Evolutionary conservation across 139 green algal species (phyloP), one percentile per base, ranked within the genome.

Genomic region (Axilococcus clingmanii): DNA sequence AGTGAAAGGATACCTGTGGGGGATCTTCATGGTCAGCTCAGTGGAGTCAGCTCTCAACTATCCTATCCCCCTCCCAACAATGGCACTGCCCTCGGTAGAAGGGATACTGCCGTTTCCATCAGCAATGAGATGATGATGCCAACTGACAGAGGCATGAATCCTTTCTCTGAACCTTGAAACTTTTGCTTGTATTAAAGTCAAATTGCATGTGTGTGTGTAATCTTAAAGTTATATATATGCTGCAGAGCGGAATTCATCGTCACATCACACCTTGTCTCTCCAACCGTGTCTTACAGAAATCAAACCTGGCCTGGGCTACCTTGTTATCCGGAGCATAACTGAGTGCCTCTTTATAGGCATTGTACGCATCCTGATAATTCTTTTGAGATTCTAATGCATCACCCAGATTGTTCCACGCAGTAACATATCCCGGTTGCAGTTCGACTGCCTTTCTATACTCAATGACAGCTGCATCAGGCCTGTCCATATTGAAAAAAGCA

Each of bases 321-420:
- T 75, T 69, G 72, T 96, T 97, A 55, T 75, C 63, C 22, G 87
- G 89, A 1, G 83, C 83, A 45, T 89, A 90, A 0, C 67, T 65
- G 27, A 97, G 70, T 5, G 71, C 77, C 62, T 91, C 75, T 40
- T 83, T 57, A 63, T 96, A 96, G 0, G 80, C 75, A 36, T 75
- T 32, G 40, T 90, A 61, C 4, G 89, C 88, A 0, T 77, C 57
- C 34, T 75, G 70, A 52, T 50, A 92, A 17, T 87, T 40, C 55
- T 83, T 77, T 4, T 57, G 34, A 52, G 76, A 75, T 75, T 98
- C 91, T 20, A 82, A 78, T 15, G 45, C 91, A 61, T 99, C 88
- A 5, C 88, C 92, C 44, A 99, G 75, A 72, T 99, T 99, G 75
- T 99, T 99, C 89, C 89, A 96, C 12, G 88, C 91, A 4, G 82